A percentile compares a stretch with the other conserved stretches of the same genome.
Evolutionary conservation across 139 green algal genomes (phyloP).

Genomic region (Chlamydomonas sp.): DNA sequence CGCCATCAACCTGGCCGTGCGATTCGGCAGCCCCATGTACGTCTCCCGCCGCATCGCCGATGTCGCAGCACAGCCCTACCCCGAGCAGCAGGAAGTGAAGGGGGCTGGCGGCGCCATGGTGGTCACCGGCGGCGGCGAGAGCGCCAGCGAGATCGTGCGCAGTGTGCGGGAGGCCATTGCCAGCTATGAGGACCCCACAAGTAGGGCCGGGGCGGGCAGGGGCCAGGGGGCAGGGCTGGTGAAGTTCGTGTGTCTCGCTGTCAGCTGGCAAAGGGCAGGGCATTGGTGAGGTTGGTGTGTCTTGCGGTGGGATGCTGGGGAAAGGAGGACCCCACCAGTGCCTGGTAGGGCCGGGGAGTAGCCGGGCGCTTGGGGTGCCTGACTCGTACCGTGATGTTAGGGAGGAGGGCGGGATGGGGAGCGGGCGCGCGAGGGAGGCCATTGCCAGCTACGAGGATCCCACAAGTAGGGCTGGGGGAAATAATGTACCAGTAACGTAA

Average conservation of each 20-base stretch:
- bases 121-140: neutral
- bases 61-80: conserved; percentile 9
- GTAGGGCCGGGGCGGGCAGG: neutral
- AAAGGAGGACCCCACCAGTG: no score
- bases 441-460: conserved; percentile 78
- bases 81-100: neutral
- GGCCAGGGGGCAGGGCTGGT: neutral
- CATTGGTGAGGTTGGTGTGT: no score
- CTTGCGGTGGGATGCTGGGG: no score
- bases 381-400: no score
- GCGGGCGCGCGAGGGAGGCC: conserved; percentile 70
- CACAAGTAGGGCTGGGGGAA: conserved; percentile 43
- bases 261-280: no score
- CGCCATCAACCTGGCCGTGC: conserved; percentile 88
- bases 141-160: conserved; percentile 62
- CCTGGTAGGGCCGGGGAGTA: no score
- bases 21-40: conserved; percentile 82
- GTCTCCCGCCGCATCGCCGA: conserved; percentile 71
- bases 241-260: neutral
- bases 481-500: no score
- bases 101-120: neutral
- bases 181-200: conserved; percentile 79
- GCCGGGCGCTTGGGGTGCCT: no score
- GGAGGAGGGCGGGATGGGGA: conserved; percentile 47
- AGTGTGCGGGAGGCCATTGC: conserved; percentile 73